Evolutionary conservation across 192 early-diverging fungal species (phyloP), one percentile per base, ranked within the genome.

Genomic region (Dimargaris cristalligena): DNA sequence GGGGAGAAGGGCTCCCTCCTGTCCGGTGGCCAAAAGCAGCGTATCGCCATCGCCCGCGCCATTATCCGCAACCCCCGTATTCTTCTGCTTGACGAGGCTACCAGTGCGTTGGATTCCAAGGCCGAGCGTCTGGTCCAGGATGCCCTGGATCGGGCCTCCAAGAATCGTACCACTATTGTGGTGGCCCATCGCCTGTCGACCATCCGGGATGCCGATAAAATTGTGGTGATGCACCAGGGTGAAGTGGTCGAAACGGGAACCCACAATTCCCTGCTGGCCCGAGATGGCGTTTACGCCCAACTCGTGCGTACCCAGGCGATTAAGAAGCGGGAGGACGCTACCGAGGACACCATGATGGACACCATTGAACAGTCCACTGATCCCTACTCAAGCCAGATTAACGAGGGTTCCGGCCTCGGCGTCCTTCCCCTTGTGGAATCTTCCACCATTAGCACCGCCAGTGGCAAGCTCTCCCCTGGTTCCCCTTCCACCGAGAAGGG

Each of bases 1-100:
- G 94, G 94, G 51, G 91, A 95, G 69, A 71, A 78, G 48, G 87
- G 83, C 4, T 75, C 86, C 47, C 65, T 81, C 69, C 63, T 97
- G n/a, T n/a, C n/a, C n/a, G n/a, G n/a, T n/a, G n/a, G n/a, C n/a
- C n/a, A n/a, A n/a, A n/a, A n/a, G n/a, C 94, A 94, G 66, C 84
- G 94, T 61, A 90, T 94, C 65, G 90, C 91, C 58, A 95, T 98
- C 74, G 92, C 92, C 14, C 80, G 92, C 38, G 90, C 91, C 23
- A 74, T 96, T 54, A 77, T 93, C 45, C 88, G 88, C 67, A 82
- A 92, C 70, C 90, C 92, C 10, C 67, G 68, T 25, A 89, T 96
- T 11, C 77, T 98, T 58, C n/a, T n/a, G n/a, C n/a, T n/a, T n/a
- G n/a, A n/a, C n/a, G n/a, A n/a, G n/a, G n/a, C n/a, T n/a, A n/a